Percentiles rank a stretch among this genome's conserved stretches.
Evolutionary conservation across 371 early-diverging fungal genomes (phyloP).

Genomic region (Rhizopus stolonifer): DNA sequence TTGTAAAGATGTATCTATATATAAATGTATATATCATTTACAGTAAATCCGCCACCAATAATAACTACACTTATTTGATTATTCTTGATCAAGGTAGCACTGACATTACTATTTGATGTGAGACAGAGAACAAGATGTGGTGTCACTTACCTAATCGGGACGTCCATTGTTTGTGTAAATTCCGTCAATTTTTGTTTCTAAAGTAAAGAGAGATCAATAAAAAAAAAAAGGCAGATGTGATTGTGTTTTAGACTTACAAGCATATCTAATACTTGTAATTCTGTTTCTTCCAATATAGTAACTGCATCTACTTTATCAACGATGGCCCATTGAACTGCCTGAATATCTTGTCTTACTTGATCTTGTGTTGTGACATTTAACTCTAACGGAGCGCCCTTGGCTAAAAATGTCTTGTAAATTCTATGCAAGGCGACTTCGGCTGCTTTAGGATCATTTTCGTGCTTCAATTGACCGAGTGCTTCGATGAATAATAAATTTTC

Average conservation of each 20-base stretch:
- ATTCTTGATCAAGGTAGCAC: constrained; percentile 11
- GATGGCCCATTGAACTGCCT: constrained; percentile 28
- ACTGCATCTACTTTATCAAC: constrained; percentile 24
- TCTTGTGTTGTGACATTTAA: constrained; percentile 29
- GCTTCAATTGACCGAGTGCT: constrained; percentile 27
- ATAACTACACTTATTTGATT: constrained; percentile 31
- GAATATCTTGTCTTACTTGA: constrained; percentile 25
- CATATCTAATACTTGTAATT: constrained; percentile 29
- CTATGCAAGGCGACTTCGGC: constrained; percentile 26
- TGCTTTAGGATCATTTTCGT: constrained; percentile 21
- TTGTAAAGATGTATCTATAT: too few relatives aligned
- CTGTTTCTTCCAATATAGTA: constrained; percentile 29
- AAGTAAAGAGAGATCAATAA: not conserved
- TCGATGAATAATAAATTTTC: constrained; percentile 30
- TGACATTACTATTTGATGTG: constrained; percentile 1
- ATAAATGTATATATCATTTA: too few relatives aligned
- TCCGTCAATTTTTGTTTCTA: constrained; percentile 22
- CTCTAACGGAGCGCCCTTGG: constrained; percentile 24
- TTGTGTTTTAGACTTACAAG: constrained; percentile 18
- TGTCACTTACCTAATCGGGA: constrained; percentile 18
- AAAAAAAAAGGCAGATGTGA: not conserved
- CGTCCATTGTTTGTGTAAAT: constrained; percentile 23
- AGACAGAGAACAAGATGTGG: too few relatives aligned
- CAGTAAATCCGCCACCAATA: constrained; percentile 44
- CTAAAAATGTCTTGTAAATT: constrained; percentile 33